Conservation (phyloP, 345 rosid genomes). For the Orychophragmus violaceus region DNA sequence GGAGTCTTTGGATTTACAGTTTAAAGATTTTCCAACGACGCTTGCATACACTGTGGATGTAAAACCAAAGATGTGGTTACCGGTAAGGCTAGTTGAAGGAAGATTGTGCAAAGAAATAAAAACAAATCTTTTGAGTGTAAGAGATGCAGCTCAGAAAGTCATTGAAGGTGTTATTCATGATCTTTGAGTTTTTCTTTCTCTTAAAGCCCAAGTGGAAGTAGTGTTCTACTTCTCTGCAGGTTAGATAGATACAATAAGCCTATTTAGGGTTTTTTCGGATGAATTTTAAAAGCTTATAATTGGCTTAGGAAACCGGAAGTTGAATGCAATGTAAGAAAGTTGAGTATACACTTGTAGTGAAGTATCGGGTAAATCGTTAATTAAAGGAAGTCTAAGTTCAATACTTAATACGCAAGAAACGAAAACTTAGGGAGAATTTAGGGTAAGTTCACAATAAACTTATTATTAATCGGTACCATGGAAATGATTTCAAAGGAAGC, state of each 20-base stretch:
- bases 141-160: slow-evolving; percentile 55
- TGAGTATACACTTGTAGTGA: too few species aligned
- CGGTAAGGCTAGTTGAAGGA: slow-evolving; percentile 72
- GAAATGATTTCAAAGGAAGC: background rate
- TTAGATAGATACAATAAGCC: background rate
- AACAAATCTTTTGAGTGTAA: slow-evolving; percentile 55
- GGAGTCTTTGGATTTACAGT: slow-evolving; percentile 24
- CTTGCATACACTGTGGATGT: slow-evolving; percentile 63
- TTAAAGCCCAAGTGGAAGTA: background rate
- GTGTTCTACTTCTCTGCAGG: background rate
- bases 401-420: too few species aligned
- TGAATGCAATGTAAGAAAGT: too few species aligned
- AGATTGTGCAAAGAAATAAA: slow-evolving; percentile 65
- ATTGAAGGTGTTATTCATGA: slow-evolving; percentile 28
- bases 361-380: too few species aligned
- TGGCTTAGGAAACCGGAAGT: background rate
- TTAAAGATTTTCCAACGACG: slow-evolving; percentile 46
- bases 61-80: slow-evolving; percentile 81
- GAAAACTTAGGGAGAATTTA: too few species aligned
- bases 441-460: too few species aligned
- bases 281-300: background rate
- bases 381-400: too few species aligned
- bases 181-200: slow-evolving; percentile 23
- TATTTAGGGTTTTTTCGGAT: background rate
- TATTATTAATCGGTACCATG: too few species aligned